These are phyloP conservation scores for Aphanoascus verrucosus DNA, from an alignment of 2,329 filamentous ascomycete genomes.

Conservation along the genomic window DNA sequence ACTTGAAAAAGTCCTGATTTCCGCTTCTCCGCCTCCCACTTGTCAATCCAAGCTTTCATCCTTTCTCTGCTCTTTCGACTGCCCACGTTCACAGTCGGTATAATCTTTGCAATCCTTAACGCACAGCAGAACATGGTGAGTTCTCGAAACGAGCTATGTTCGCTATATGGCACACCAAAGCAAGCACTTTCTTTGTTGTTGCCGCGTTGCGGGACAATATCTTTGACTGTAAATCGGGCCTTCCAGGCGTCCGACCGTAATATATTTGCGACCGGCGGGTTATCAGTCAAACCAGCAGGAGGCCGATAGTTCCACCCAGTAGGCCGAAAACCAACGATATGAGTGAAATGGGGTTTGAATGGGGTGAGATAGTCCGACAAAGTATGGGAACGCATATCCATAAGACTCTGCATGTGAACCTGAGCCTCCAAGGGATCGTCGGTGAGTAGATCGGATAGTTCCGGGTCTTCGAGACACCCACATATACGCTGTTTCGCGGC, in stretches of 20 bases:
- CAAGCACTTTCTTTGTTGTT: slow-evolving; percentile 73
- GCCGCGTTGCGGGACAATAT: slow-evolving; percentile 72
- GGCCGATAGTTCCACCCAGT: slow-evolving; percentile 91
- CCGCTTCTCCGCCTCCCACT: slow-evolving; percentile 52
- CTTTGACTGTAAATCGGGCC: slow-evolving; percentile 56
- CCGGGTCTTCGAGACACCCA: slow-evolving; percentile 71
- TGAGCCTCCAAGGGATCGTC: slow-evolving; percentile 72
- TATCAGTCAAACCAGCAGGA: slow-evolving; percentile 51
- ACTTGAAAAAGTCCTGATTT: slow-evolving; percentile 49
- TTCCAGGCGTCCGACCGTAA: slow-evolving; percentile 63
- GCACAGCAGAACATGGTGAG: slow-evolving; percentile 86
- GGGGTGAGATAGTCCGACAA: slow-evolving; percentile 75
- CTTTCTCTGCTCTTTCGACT: slow-evolving; percentile 51
- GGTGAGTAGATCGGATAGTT: slow-evolving; percentile 68
- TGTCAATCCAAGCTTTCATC: slow-evolving; percentile 57
- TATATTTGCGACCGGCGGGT: slow-evolving; percentile 53
- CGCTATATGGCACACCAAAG: slow-evolving; percentile 89
- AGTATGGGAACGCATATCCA: slow-evolving; percentile 86
- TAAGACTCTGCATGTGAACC: slow-evolving; percentile 94
- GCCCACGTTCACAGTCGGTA: slow-evolving; percentile 87
- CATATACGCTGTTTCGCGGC: slow-evolving; percentile 75
- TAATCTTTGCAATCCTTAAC: slow-evolving; percentile 73
- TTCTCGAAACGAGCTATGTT: slow-evolving; percentile 92
- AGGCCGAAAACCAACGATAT: slow-evolving; percentile 81
- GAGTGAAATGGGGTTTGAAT: slow-evolving; percentile 70